phyloP scores from a whole-genome alignment of 2,329 filamentous ascomycete genomes.

The Berkeleyomyces basicola region DNA sequence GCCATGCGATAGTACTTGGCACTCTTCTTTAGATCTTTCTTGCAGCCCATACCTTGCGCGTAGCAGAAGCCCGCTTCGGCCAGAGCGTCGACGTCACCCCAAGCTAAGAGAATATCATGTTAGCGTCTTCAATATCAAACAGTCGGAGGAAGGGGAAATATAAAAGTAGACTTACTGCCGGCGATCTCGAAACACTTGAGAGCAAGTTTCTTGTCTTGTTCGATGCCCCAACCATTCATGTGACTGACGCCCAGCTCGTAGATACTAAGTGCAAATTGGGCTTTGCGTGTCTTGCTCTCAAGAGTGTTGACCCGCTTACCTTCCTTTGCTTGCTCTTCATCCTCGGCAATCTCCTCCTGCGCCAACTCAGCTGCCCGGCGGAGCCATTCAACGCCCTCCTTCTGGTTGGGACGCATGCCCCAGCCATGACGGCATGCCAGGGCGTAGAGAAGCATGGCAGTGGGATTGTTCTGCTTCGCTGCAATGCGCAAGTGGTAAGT shows the following conservation, averaged over 20 bases:
- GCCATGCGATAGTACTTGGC: conserved; percentile 81
- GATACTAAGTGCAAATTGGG: conserved; percentile 86
- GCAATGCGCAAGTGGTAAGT: conserved; percentile 91
- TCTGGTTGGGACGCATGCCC: conserved; percentile 88
- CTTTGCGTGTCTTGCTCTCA: conserved; percentile 69
- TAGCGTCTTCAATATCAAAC: conserved; percentile 12
- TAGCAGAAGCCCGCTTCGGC: conserved; percentile 95
- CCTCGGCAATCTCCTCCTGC: conserved; percentile 66
- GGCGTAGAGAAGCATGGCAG: conserved; percentile 90
- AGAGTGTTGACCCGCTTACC: conserved; percentile 46
- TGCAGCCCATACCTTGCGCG: conserved; percentile 79
- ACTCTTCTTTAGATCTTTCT: conserved; percentile 90
- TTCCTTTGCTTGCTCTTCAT: conserved; percentile 50
- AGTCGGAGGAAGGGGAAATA: neutral
- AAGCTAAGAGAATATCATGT: conserved; percentile 33
- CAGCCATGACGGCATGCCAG: conserved; percentile 91
- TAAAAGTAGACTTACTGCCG: conserved; percentile 41
- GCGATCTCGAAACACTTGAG: conserved; percentile 93
- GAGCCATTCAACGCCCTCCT: conserved; percentile 82
- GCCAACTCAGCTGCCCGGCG: conserved; percentile 78
- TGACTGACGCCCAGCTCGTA: conserved; percentile 95
- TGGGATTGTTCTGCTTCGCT: conserved; percentile 69
- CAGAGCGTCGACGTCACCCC: conserved; percentile 89
- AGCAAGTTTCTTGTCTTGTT: conserved; percentile 77
- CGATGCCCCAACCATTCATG: conserved; percentile 95